phyloP scores from a whole-genome alignment of 2,329 filamentous ascomycete species.

The Nothophaeocryptopus gaeumannii region DNA sequence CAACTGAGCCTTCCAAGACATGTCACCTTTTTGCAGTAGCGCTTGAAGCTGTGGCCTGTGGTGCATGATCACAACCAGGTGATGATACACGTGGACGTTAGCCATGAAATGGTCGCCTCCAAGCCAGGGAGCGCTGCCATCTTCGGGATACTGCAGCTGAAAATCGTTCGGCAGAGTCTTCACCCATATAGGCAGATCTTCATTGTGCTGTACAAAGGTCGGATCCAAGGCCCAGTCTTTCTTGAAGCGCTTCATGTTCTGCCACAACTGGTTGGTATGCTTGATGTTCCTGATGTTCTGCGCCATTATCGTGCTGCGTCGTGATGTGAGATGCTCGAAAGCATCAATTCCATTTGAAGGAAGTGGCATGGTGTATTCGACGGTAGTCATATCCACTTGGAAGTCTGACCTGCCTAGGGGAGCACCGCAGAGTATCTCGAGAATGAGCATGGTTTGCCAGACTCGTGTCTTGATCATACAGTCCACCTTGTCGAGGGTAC shows the following conservation, averaged over 20 bases:
- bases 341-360: conserved; percentile 67
- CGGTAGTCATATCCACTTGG: conserved; percentile 68
- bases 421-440: conserved; percentile 89
- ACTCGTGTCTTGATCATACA: conserved; percentile 81
- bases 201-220: conserved; percentile 74
- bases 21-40: conserved; percentile 73
- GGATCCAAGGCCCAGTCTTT: conserved; percentile 87
- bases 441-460: conserved; percentile 83
- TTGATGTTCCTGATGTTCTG: conserved; percentile 75
- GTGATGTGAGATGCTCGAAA: conserved; percentile 71
- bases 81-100: conserved; percentile 86
- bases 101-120: conserved; percentile 77
- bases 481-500: conserved; percentile 67
- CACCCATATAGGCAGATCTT: conserved; percentile 72
- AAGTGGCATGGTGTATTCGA: conserved; percentile 69
- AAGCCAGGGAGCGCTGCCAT: conserved; percentile 79
- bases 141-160: conserved; percentile 70
- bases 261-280: conserved; percentile 71
- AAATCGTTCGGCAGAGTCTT: conserved; percentile 75
- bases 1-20: conserved; percentile 86
- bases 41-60: conserved; percentile 77
- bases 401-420: conserved; percentile 81
- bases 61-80: conserved; percentile 79
- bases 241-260: conserved; percentile 68
- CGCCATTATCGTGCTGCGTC: conserved; percentile 79